Base-by-base conservation (phyloP, 805 yeast genomes). In the Candida alai region DNA sequence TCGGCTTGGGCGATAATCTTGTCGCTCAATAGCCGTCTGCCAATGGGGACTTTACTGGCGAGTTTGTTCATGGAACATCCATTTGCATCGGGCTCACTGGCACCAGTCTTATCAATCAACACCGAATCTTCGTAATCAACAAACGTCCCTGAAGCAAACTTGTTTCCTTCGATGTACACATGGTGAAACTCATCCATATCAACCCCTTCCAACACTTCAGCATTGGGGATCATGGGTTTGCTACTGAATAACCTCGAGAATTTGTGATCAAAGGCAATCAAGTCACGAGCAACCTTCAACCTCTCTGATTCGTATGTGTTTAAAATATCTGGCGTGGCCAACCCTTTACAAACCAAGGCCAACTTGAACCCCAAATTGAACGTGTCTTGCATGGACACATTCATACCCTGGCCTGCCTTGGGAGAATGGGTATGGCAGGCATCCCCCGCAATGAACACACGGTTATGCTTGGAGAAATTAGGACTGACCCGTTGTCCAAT, bases 341-440 rank as follows among this genome's bases (percentile, higher is more conserved):
- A 37, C 4, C 61, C 61, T 26, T 55, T 56, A 34, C 48, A 37
- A 12, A 59, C 59, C 32, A 42, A 40, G 4, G 60, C 62, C 14
- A 59, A 32, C 37, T 58, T 58, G 61, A 61, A 58, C 10, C 54
- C 60, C 17, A 56, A 43, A 32, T 55, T 55, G 35, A 31, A 56
- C 13, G 58, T 54, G 37, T 55, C 60, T 27, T 31, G 36, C 39
- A 35, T 35, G 4, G 39, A 35, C 18, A 52, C 58, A 58, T 90
- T 90, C 39, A 90, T 72, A 19, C 98, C 98, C 60, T 93, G 98
- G 8, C 98, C 98, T 3, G 97, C 97, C 39, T 93, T 68, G 3
- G 98, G 98, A 56, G 93, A 97, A 2, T 96, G 86, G 0, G 97
- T 83, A 49, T 90, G 98, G 0, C 97, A 97, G 2, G 98, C 97